A percentile compares a stretch with the other conserved stretches of the same genome.
Conservation (phyloP, 2,329 filamentous ascomycete genomes). For the Alternaria sp. region DNA sequence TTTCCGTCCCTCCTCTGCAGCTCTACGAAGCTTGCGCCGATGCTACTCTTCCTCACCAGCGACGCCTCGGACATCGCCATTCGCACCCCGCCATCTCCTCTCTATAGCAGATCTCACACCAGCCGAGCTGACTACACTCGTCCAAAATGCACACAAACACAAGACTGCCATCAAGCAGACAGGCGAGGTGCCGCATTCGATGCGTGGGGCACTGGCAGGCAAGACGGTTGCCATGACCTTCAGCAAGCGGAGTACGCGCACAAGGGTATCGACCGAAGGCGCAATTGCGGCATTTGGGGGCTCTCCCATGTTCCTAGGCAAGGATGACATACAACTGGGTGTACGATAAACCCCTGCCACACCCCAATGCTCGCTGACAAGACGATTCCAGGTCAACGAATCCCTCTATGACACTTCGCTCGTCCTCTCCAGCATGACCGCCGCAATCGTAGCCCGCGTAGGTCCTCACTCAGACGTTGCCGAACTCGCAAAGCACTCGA, state of each 20-base stretch:
- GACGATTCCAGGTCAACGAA: constrained; percentile 75
- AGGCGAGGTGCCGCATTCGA: constrained; percentile 65
- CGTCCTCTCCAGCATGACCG: constrained; percentile 81
- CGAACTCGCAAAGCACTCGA: constrained; percentile 58
- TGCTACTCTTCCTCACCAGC: constrained; percentile 48
- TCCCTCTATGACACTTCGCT: constrained; percentile 90
- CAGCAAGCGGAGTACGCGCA: constrained; percentile 93
- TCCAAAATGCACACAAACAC: constrained; percentile 80
- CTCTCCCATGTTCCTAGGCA: constrained; percentile 94
- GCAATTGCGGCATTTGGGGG: constrained; percentile 89
- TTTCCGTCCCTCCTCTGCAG: constrained; percentile 40
- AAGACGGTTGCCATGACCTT: constrained; percentile 95
- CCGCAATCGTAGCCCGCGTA: constrained; percentile 61
- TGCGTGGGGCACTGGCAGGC: constrained; percentile 71
- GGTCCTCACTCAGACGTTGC: constrained; percentile 61
- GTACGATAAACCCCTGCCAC: constrained; percentile 58
- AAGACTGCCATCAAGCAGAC: constrained; percentile 78
- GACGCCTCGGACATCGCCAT: constrained; percentile 61
- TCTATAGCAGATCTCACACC: constrained; percentile 87
- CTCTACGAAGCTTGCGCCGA: constrained; percentile 46
- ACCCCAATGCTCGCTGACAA: constrained; percentile 11
- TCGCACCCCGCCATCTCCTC: constrained; percentile 83
- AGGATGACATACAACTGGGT: constrained; percentile 94
- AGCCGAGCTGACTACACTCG: constrained; percentile 79
- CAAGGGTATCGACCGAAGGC: constrained; percentile 90